Evolutionary conservation across 768 basidiomycete genomes (phyloP).

Genomic region (Kwoniella europaea): DNA sequence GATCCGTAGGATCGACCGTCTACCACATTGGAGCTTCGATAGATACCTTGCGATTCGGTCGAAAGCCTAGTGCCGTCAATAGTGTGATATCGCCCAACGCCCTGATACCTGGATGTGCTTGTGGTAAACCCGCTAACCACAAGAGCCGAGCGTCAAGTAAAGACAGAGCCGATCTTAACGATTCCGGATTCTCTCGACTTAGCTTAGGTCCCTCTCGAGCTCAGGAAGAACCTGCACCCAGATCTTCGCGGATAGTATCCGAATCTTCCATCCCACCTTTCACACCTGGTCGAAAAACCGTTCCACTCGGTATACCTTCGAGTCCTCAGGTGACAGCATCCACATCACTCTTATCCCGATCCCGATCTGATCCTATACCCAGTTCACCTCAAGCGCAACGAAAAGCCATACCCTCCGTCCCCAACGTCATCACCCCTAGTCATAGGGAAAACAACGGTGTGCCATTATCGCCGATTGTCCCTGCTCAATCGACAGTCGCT

Average conservation of each 20-base stretch:
- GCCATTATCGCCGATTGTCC: constrained; percentile 15
- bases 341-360: constrained; percentile 43
- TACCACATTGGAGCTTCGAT: constrained; percentile 40
- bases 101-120: constrained; percentile 49
- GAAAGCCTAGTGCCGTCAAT: constrained; percentile 52
- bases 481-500: constrained; percentile 7
- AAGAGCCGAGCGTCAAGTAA: constrained; percentile 27
- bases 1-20: constrained; percentile 32
- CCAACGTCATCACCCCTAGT: constrained; percentile 29
- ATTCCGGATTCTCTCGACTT: constrained; percentile 41
- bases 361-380: constrained; percentile 46
- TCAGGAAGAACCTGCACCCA: constrained; percentile 1
- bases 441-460: constrained; percentile 2
- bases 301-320: constrained; percentile 20
- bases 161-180: constrained; percentile 36
- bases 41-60: constrained; percentile 56
- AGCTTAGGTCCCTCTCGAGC: constrained; percentile 38
- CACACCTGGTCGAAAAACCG: constrained; percentile 7
- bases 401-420: constrained; percentile 1
- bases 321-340: constrained; percentile 19
- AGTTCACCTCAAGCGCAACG: constrained; percentile 15
- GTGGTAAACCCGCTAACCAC: constrained; percentile 47
- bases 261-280: constrained; percentile 27
- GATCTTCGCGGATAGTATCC: constrained; percentile 34
- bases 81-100: constrained; percentile 55